Conservation (phyloP, 371 early-diverging fungal genomes). For the Funneliformis caledonium region DNA sequence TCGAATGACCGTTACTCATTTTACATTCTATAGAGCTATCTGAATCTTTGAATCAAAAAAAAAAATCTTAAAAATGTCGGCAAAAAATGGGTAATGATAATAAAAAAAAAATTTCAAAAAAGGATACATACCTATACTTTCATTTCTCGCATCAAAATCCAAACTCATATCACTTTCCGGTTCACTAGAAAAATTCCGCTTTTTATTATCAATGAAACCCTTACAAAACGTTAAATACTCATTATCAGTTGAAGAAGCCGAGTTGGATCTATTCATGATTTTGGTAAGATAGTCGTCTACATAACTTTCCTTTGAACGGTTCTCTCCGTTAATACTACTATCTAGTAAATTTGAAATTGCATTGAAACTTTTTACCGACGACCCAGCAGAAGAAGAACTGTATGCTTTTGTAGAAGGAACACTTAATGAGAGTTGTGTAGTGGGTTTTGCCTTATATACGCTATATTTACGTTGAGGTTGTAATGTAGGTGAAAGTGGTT, state of each 20-base stretch:
- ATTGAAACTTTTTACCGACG: constrained; percentile 38
- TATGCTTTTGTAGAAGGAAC: constrained; percentile 9
- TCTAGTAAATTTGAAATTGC: constrained; percentile 31
- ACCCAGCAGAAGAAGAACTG: constrained; percentile 23
- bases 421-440: constrained; percentile 32
- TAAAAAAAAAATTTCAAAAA: background rate
- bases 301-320: constrained; percentile 3
- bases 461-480: constrained; percentile 14
- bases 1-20: constrained; percentile 9
- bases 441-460: constrained; percentile 32
- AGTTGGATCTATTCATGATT: constrained; percentile 30
- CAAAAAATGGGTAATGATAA: background rate
- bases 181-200: background rate
- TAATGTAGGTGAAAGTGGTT: constrained; percentile 17
- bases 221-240: background rate
- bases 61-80: background rate
- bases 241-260: background rate
- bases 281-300: constrained; percentile 23
- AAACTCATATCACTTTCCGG: background rate
- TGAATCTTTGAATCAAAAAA: constrained; percentile 19
- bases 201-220: background rate
- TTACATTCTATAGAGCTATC: constrained; percentile 23
- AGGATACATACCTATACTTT: constrained; percentile 12
- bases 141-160: background rate
- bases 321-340: background rate